Percentiles rank a stretch among this genome's conserved stretches.
Evolutionary conservation across 495 filamentous ascomycete species (phyloP).

Genomic region (Cercophora newfieldiana): DNA sequence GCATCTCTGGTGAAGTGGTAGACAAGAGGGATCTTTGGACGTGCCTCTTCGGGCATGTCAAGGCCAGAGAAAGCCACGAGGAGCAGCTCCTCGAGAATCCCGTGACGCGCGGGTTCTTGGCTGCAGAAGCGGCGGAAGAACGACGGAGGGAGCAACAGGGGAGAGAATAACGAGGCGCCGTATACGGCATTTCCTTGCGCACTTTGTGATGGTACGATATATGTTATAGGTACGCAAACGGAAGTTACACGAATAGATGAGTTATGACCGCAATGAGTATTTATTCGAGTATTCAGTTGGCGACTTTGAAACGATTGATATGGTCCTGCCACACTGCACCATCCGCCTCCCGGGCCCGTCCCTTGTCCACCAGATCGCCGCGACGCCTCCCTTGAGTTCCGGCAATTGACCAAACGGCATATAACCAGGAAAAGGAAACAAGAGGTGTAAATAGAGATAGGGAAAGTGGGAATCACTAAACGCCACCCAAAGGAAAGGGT

Average conservation of each 20-base stretch:
- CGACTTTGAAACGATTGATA: no score
- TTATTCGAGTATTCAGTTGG: background rate
- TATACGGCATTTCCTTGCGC: background rate
- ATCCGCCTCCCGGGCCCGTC: no score
- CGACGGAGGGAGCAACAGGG: slow-evolving; percentile 10
- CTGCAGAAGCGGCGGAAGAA: slow-evolving; percentile 33
- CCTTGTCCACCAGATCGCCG: no score
- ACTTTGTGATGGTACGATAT: background rate
- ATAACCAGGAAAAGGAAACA: no score
- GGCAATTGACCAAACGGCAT: no score
- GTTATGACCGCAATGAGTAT: background rate
- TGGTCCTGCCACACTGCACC: no score
- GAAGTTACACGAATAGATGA: background rate
- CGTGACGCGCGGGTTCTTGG: slow-evolving; percentile 28
- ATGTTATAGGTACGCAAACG: background rate
- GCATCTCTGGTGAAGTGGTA: slow-evolving; percentile 78
- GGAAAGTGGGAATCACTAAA: no score
- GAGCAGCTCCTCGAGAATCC: slow-evolving; percentile 16
- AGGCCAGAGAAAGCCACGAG: slow-evolving; percentile 17
- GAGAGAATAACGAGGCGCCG: background rate
- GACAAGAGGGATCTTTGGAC: slow-evolving; percentile 80
- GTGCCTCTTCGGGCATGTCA: slow-evolving; percentile 74
- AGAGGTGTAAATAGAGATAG: no score
- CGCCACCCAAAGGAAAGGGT: no score
- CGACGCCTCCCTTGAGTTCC: no score